Evolutionary conservation across 169 alveolate species (phyloP).

Genomic region (Theileria orientalis): DNA sequence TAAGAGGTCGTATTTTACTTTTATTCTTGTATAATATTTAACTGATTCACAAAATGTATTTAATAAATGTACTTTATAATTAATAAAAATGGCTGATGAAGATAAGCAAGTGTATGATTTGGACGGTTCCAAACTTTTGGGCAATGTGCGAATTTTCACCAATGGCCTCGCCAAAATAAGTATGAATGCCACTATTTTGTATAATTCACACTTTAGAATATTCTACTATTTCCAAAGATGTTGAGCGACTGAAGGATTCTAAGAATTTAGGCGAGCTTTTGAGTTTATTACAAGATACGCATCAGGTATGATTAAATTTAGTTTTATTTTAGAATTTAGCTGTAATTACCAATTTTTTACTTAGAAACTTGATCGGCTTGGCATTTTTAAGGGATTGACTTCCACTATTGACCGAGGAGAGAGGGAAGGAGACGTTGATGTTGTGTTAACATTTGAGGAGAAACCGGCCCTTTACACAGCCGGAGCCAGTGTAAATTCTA

Average conservation of each 20-base stretch:
- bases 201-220: not conserved
- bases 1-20: not conserved
- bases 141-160: constrained; percentile 47
- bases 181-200: constrained; percentile 12
- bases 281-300: constrained; percentile 41
- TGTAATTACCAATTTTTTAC: not conserved
- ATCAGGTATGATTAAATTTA: constrained; percentile 22
- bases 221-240: constrained; percentile 34
- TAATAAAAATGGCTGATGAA: constrained; percentile 20
- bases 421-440: constrained; percentile 61
- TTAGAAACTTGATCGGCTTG: constrained; percentile 42
- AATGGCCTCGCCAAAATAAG: constrained; percentile 56
- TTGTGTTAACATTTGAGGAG: constrained; percentile 54
- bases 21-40: not conserved
- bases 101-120: constrained; percentile 12
- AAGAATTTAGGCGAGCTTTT: constrained; percentile 43
- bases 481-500: constrained; percentile 59
- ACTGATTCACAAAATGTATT: not conserved
- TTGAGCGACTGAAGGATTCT: constrained; percentile 22
- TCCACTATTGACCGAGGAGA: constrained; percentile 47
- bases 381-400: constrained; percentile 34
- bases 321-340: not conserved
- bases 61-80: not conserved
- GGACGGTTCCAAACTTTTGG: constrained; percentile 52
- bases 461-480: constrained; percentile 40